Evolutionary conservation across 225 moss, liverwort and hornwort genomes (phyloP).

Genomic region (Ulota crispa): DNA sequence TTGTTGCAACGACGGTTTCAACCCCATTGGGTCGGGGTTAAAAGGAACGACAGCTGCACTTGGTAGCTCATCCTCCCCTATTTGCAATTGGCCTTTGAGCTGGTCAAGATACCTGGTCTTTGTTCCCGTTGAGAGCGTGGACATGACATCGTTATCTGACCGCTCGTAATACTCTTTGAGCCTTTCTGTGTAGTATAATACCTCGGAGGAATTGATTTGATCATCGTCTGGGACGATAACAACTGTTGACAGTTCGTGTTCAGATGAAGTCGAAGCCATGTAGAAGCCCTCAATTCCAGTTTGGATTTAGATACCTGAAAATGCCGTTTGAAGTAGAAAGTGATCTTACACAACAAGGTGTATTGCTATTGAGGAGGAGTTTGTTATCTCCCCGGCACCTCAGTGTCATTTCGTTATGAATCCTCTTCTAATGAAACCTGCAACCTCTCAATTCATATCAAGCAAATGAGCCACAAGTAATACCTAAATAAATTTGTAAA

Average conservation of each 20-base stretch:
- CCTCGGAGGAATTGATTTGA: slow-evolving; percentile 40
- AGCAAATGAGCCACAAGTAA: background rate
- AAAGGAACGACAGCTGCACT: slow-evolving; percentile 10
- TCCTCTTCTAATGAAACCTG: background rate
- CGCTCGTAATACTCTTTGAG: slow-evolving; percentile 48
- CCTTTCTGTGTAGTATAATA: slow-evolving; percentile 40
- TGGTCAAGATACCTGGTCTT: slow-evolving; percentile 42
- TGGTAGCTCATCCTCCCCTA: slow-evolving; percentile 28
- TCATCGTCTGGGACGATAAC: background rate
- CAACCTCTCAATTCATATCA: background rate
- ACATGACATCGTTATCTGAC: slow-evolving; percentile 23
- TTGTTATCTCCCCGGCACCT: background rate
- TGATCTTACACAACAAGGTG: slow-evolving; percentile 1
- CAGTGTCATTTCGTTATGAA: background rate
- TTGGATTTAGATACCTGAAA: slow-evolving; percentile 1
- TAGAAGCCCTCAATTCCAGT: background rate
- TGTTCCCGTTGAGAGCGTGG: slow-evolving; percentile 28
- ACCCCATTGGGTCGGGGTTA: slow-evolving; percentile 15
- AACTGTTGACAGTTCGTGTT: background rate
- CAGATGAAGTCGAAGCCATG: slow-evolving; percentile 30
- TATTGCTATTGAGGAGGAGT: background rate
- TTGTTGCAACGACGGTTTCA: slow-evolving; percentile 34
- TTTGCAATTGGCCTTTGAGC: slow-evolving; percentile 37
- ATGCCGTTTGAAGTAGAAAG: background rate
- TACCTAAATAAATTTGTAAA: background rate